A percentile compares a stretch with the other conserved stretches of the same genome.
Evolutionary conservation across 2,329 filamentous ascomycete species (phyloP).

Genomic region (Capronia coronata): DNA sequence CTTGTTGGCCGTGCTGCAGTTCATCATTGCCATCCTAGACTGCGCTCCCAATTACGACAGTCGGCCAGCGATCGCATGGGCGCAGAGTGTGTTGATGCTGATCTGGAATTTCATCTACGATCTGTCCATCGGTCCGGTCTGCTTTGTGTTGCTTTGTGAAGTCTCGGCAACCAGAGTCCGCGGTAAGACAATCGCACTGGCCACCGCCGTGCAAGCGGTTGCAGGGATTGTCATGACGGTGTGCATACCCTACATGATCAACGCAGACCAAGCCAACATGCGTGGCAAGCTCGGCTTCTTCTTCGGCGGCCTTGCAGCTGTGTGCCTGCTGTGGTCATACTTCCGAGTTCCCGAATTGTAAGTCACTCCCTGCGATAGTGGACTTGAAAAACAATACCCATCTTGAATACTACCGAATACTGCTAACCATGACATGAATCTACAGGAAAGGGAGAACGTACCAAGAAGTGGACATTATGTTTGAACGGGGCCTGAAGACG

Average conservation of each 20-base stretch:
- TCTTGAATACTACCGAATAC: too few species aligned
- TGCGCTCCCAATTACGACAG: slow-evolving; percentile 33
- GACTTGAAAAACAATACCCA: too few species aligned
- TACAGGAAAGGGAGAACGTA: slow-evolving; percentile 28
- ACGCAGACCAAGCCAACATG: slow-evolving; percentile 29
- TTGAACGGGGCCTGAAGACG: slow-evolving; percentile 27
- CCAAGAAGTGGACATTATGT: slow-evolving; percentile 33
- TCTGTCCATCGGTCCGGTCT: slow-evolving; percentile 38
- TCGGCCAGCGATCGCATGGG: slow-evolving; percentile 32
- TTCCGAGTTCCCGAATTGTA: slow-evolving; percentile 30
- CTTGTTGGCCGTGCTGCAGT: slow-evolving; percentile 31
- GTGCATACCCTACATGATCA: slow-evolving; percentile 35
- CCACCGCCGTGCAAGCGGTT: slow-evolving; percentile 36
- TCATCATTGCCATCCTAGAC: slow-evolving; percentile 40
- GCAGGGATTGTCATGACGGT: slow-evolving; percentile 39
- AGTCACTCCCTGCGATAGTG: slow-evolving; percentile 2
- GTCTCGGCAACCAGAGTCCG: slow-evolving; percentile 40
- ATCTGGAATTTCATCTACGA: slow-evolving; percentile 40
- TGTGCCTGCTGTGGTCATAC: slow-evolving; percentile 34
- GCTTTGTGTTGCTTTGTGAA: slow-evolving; percentile 45
- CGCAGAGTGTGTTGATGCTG: slow-evolving; percentile 35
- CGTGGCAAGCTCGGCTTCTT: slow-evolving; percentile 32
- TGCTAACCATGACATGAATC: slow-evolving; percentile 1
- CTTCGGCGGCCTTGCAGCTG: slow-evolving; percentile 29
- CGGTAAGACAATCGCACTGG: slow-evolving; percentile 42